Percentiles rank a stretch among this genome's conserved stretches.
Evolutionary conservation across 306 rosid genomes (phyloP).

Genomic region (Acmispon strigosus): DNA sequence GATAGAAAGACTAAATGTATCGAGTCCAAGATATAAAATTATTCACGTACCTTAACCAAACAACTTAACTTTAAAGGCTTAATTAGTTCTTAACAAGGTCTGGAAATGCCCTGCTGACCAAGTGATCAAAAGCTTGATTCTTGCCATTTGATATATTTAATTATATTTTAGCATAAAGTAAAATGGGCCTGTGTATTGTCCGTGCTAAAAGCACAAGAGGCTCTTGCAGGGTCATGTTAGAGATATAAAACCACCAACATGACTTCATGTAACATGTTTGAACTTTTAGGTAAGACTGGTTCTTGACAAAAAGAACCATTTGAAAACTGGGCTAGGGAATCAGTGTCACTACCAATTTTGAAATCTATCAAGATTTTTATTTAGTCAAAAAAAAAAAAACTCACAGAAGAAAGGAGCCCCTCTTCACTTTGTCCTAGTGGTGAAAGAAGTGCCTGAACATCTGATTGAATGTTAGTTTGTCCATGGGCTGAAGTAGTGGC

Average conservation of each 20-base stretch:
- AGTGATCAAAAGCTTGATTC: conserved; percentile 1
- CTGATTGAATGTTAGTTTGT: conserved; percentile 72
- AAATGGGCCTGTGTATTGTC: neutral
- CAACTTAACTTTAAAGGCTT: conserved; percentile 11
- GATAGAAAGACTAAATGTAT: conserved; percentile 1
- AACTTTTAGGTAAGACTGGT: neutral
- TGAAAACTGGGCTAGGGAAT: neutral
- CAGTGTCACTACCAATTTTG: neutral
- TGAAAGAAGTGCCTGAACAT: conserved; percentile 80
- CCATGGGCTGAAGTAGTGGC: conserved; percentile 36
- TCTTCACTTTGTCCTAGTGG: conserved; percentile 64
- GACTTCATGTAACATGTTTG: neutral
- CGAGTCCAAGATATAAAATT: neutral
- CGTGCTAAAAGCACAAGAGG: conserved; percentile 6
- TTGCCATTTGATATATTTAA: neutral
- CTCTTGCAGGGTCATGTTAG: neutral
- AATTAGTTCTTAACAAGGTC: neutral
- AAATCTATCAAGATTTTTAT: neutral
- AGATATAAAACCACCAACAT: conserved; percentile 1
- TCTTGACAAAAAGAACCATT: conserved; percentile 5
- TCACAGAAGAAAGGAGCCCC: conserved; percentile 71
- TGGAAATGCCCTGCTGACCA: neutral
- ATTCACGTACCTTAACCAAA: neutral
- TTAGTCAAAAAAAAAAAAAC: conserved; percentile 16
- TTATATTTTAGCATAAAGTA: neutral